phyloP scores from a whole-genome alignment of 352 stramenopile genomes.

The Globisporangium ultimum region DNA sequence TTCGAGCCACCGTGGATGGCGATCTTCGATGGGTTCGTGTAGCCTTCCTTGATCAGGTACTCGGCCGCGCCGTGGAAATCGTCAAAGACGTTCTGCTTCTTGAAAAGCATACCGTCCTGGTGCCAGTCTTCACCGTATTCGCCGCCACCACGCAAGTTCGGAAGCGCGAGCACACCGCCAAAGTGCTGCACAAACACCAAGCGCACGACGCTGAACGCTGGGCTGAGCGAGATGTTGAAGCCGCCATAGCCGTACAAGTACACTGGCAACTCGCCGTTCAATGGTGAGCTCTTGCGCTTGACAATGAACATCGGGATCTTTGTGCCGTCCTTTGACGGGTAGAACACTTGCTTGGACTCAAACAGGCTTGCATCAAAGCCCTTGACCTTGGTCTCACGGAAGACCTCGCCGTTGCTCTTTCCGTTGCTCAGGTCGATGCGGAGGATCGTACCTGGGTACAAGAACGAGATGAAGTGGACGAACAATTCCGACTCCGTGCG shows the following conservation, averaged over 20 bases:
- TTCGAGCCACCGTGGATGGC: conserved; percentile 92
- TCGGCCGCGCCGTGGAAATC: conserved; percentile 94
- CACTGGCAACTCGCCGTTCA: conserved; percentile 87
- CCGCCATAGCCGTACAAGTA: conserved; percentile 94
- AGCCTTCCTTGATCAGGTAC: conserved; percentile 86
- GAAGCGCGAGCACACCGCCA: conserved; percentile 89
- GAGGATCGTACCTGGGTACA: conserved; percentile 80
- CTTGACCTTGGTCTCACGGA: conserved; percentile 81
- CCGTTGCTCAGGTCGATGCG: conserved; percentile 54
- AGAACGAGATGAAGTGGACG: conserved; percentile 87
- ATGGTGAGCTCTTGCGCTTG: conserved; percentile 65
- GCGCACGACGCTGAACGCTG: conserved; percentile 84
- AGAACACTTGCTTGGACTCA: conserved; percentile 84
- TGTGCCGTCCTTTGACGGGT: conserved; percentile 91
- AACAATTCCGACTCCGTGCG: conserved; percentile 81
- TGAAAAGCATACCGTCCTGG: conserved; percentile 91
- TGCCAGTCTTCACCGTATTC: conserved; percentile 92
- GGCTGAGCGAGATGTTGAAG: conserved; percentile 94
- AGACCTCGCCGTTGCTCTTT: conserved; percentile 37
- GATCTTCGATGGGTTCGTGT: conserved; percentile 90
- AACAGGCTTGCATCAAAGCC: conserved; percentile 79
- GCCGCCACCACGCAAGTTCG: conserved; percentile 93
- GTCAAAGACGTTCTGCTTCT: conserved; percentile 94
- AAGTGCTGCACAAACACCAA: conserved; percentile 91
- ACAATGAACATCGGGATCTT: conserved; percentile 96